Evolutionary conservation across 192 early-diverging fungal species (phyloP).

Genomic region (Phlyctochytrium planicorne): DNA sequence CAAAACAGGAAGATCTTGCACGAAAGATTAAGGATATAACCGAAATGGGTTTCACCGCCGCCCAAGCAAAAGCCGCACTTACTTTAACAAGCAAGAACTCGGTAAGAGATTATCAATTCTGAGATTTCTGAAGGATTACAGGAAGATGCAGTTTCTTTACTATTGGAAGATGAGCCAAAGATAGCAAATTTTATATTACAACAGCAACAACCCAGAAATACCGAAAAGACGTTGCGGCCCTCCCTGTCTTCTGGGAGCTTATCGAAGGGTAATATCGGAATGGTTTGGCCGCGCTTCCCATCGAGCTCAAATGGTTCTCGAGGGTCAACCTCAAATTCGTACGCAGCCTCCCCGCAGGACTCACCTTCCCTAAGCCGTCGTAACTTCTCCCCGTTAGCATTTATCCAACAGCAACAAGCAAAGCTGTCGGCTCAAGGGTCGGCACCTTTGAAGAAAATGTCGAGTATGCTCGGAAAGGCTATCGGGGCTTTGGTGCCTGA

Average conservation of each 20-base stretch:
- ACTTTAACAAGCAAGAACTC: constrained; percentile 51
- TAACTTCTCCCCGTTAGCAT: constrained; percentile 15
- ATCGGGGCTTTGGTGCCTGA: constrained; percentile 64
- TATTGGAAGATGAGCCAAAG: no score
- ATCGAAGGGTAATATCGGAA: background rate
- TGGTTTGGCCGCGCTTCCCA: constrained; percentile 2
- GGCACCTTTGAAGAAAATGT: constrained; percentile 15
- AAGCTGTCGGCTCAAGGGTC: background rate
- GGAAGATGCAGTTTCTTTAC: constrained; percentile 58
- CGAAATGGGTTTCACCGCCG: constrained; percentile 68
- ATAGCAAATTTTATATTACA: no score
- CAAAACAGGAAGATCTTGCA: no score
- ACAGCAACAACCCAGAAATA: constrained; percentile 42
- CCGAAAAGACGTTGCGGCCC: constrained; percentile 36
- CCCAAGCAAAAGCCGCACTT: constrained; percentile 62
- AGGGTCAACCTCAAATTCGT: background rate
- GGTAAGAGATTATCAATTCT: constrained; percentile 31
- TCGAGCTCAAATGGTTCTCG: background rate
- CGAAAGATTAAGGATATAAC: constrained; percentile 47
- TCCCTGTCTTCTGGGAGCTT: background rate
- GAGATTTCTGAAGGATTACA: constrained; percentile 10
- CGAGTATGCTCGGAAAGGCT: constrained; percentile 54
- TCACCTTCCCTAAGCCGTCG: background rate
- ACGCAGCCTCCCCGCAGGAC: background rate
- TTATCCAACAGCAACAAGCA: constrained; percentile 32